Conservation (phyloP, 805 yeast species). For the Sugiyamaella lignohabitans region DNA sequence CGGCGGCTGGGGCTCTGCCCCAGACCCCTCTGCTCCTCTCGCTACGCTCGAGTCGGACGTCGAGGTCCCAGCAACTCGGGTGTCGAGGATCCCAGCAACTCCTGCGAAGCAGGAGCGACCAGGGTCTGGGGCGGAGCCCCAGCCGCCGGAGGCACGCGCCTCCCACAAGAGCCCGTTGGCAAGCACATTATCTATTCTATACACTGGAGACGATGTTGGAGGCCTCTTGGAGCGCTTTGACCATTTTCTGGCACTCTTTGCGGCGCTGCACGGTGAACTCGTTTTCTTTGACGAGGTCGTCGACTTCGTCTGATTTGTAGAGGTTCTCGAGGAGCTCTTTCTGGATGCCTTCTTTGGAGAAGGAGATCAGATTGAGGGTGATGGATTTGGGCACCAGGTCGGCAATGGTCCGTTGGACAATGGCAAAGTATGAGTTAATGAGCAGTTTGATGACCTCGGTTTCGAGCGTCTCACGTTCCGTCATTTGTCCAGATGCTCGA, state of each 20-base stretch:
- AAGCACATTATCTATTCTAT: too few relatives aligned
- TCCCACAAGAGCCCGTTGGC: too few relatives aligned
- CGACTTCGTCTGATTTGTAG: conserved; percentile 65
- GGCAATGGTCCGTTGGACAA: conserved; percentile 87
- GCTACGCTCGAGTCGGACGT: too few relatives aligned
- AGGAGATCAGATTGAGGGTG: conserved; percentile 81
- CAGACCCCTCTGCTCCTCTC: too few relatives aligned
- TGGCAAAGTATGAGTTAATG: conserved; percentile 81
- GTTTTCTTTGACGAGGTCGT: conserved; percentile 80
- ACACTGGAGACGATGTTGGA: conserved; percentile 67
- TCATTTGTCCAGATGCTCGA: conserved; percentile 85
- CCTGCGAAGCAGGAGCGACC: too few relatives aligned
- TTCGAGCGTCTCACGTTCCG: conserved; percentile 91
- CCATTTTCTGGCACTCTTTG: conserved; percentile 91
- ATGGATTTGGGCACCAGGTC: conserved; percentile 94
- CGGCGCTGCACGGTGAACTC: conserved; percentile 89
- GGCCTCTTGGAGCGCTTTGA: conserved; percentile 82
- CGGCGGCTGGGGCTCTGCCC: too few relatives aligned
- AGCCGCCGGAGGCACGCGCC: conserved; percentile 1
- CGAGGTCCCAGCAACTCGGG: not conserved
- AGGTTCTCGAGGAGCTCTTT: conserved; percentile 83
- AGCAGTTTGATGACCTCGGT: conserved; percentile 92
- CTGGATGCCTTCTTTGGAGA: conserved; percentile 81
- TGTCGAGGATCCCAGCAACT: too few relatives aligned
- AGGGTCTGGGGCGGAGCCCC: not conserved